Conservation (phyloP, 805 yeast species). For the Yarrowia phangngaensis region DNA sequence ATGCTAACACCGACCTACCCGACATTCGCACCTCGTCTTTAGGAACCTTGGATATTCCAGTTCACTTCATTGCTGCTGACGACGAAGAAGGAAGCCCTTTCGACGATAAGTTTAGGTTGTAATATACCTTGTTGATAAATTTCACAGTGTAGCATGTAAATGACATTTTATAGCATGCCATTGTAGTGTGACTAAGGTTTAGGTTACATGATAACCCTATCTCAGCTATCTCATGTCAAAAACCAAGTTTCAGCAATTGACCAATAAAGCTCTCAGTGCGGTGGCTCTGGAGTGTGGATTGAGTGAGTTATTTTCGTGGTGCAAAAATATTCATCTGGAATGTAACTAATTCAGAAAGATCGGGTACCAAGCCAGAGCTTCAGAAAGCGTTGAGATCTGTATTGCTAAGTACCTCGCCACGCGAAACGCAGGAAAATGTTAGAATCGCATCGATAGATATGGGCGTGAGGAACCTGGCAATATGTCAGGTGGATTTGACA, state of each 20-base stretch:
- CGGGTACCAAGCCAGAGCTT: constrained; percentile 14
- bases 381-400: neutral
- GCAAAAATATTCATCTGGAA: neutral
- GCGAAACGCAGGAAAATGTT: neutral
- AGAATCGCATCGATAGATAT: constrained; percentile 10
- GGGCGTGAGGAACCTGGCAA: constrained; percentile 15
- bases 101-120: constrained; percentile 17
- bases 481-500: constrained; percentile 1
- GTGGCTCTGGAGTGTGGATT: constrained; percentile 14
- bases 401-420: neutral
- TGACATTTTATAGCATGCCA: too few species aligned
- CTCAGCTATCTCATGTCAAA: too few species aligned
- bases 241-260: constrained; percentile 5
- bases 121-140: too few species aligned
- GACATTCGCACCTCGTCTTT: too few species aligned
- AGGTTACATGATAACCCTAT: too few species aligned
- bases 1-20: too few species aligned
- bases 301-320: constrained; percentile 13
- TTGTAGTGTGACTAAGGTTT: too few species aligned
- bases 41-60: constrained; percentile 13
- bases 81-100: constrained; percentile 10
- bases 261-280: constrained; percentile 8
- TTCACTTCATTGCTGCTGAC: constrained; percentile 12
- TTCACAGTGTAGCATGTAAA: too few species aligned
- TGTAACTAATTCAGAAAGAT: constrained; percentile 11